Conservation (phyloP, 352 stramenopile species). For the Globisporangium paroecandrum region DNA sequence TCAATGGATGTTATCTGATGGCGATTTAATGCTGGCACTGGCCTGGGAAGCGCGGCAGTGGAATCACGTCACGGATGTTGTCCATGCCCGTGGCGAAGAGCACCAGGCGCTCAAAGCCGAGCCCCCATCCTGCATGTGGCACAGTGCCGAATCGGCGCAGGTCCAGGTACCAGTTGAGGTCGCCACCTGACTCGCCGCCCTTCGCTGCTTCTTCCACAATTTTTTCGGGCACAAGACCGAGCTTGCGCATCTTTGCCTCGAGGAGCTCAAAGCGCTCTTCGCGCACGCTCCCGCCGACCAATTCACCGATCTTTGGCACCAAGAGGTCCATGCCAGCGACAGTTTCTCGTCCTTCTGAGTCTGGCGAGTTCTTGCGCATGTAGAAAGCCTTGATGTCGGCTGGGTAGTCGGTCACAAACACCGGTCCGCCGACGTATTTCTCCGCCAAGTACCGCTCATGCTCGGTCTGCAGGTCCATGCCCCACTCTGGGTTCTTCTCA, state of each 20-base stretch:
- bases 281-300: constrained; percentile 96
- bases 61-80: constrained; percentile 98
- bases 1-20: background rate
- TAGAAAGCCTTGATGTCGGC: constrained; percentile 99
- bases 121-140: constrained; percentile 96
- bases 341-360: constrained; percentile 81
- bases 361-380: constrained; percentile 95
- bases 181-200: constrained; percentile 17
- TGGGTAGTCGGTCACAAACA: constrained; percentile 99
- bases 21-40: constrained; percentile 72
- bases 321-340: constrained; percentile 97
- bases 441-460: constrained; percentile 96
- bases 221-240: constrained; percentile 40
- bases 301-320: constrained; percentile 94
- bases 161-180: constrained; percentile 98
- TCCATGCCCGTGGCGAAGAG: constrained; percentile 97
- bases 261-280: constrained; percentile 92
- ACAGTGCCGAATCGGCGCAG: constrained; percentile 96
- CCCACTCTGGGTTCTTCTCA: constrained; percentile 86
- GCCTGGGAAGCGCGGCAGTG: constrained; percentile 95
- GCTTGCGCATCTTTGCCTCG: constrained; percentile 59
- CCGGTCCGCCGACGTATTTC: constrained; percentile 59
- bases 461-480: constrained; percentile 97
- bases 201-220: constrained; percentile 70
- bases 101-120: constrained; percentile 98